These are phyloP conservation scores for Bacidia rubella DNA, from an alignment of 495 filamentous ascomycete species.

Conservation along the genomic window DNA sequence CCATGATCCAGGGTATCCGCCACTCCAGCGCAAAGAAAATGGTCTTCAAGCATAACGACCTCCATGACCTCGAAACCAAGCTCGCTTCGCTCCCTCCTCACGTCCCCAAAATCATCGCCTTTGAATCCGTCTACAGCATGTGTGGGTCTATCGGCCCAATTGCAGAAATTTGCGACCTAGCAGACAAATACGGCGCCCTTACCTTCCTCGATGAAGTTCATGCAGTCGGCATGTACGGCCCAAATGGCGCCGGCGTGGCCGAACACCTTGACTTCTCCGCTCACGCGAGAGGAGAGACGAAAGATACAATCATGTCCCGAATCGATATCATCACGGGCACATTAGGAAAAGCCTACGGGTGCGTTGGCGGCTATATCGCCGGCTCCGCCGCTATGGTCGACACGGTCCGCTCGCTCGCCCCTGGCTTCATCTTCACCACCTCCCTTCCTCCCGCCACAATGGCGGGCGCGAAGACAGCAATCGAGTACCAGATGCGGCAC, in stretches of 20 bases:
- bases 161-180: conserved; percentile 85
- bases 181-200: conserved; percentile 93
- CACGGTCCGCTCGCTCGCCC: conserved; percentile 87
- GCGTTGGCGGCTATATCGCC: conserved; percentile 94
- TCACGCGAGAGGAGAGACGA: conserved; percentile 43
- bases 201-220: conserved; percentile 98
- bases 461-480: conserved; percentile 84
- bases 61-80: conserved; percentile 79
- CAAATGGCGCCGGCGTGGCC: conserved; percentile 88
- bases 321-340: conserved; percentile 97
- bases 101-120: conserved; percentile 93
- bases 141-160: conserved; percentile 95
- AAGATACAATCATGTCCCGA: conserved; percentile 84
- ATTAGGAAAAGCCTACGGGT: conserved; percentile 93
- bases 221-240: conserved; percentile 97
- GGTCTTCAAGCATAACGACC: conserved; percentile 96
- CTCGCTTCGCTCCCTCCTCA: conserved; percentile 71
- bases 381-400: conserved; percentile 81
- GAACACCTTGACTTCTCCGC: conserved; percentile 88
- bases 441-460: conserved; percentile 91
- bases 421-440: conserved; percentile 98
- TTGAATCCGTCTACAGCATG: conserved; percentile 98
- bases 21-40: conserved; percentile 93
- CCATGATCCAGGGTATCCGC: conserved; percentile 98
- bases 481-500: conserved; percentile 77